Conservation (phyloP, 164 flowering plant genomes). For the Euptelea pleiosperma region DNA sequence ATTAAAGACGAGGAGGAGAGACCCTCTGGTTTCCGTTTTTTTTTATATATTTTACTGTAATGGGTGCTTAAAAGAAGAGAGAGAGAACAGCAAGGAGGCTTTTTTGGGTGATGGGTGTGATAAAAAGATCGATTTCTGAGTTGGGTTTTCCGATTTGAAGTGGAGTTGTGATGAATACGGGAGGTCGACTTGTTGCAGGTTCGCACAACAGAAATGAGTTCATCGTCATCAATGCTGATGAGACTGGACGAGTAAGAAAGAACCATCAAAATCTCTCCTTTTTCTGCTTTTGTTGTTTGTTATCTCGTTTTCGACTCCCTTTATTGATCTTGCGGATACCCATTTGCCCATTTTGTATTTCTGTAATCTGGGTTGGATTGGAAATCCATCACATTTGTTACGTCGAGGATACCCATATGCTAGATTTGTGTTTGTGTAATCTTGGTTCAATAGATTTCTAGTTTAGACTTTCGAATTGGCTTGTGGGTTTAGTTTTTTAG, state of each 20-base stretch:
- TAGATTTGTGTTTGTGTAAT: not conserved
- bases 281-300: constrained; percentile 1
- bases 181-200: constrained; percentile 80
- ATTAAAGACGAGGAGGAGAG: not conserved
- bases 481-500: not conserved
- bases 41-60: not conserved
- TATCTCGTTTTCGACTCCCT: not conserved
- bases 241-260: constrained; percentile 62
- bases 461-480: not conserved
- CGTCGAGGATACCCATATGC: not conserved
- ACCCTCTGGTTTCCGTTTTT: not conserved
- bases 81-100: not conserved
- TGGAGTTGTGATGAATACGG: constrained; percentile 40
- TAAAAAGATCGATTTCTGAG: constrained; percentile 1
- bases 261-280: not conserved
- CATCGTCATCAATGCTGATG: constrained; percentile 91
- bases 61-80: constrained; percentile 4
- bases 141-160: constrained; percentile 3
- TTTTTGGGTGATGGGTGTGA: not conserved
- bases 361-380: not conserved
- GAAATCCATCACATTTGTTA: not conserved
- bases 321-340: constrained; percentile 12
- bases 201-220: constrained; percentile 93
- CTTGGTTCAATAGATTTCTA: not conserved
- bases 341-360: constrained; percentile 11